Evolutionary conservation across 139 green algal species (phyloP).

Genomic region (Pseudopediastrum boryanum): DNA sequence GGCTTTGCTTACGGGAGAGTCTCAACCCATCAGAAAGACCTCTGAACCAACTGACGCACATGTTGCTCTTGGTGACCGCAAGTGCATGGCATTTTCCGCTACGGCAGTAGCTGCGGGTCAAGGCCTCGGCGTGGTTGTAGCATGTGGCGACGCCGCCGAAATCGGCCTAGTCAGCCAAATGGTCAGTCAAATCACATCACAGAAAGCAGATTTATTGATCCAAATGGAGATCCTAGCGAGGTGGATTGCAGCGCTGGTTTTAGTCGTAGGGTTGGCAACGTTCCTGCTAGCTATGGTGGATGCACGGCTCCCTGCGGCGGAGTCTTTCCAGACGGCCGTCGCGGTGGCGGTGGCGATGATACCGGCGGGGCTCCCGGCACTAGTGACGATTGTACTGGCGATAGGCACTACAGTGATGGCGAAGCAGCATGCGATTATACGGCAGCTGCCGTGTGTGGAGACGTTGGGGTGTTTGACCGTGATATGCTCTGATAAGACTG

Average conservation of each 20-base stretch:
- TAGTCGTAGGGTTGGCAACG: constrained; percentile 32
- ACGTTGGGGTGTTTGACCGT: constrained; percentile 54
- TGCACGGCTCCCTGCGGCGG: neutral
- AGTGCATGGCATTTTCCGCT: constrained; percentile 58
- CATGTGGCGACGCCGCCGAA: constrained; percentile 48
- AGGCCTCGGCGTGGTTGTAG: constrained; percentile 53
- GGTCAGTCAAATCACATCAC: constrained; percentile 26
- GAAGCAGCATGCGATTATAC: constrained; percentile 50
- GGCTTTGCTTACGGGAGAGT: constrained; percentile 80
- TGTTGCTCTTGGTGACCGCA: constrained; percentile 40
- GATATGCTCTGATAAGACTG: constrained; percentile 63
- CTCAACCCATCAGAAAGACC: constrained; percentile 70
- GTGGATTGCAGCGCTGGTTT: constrained; percentile 42
- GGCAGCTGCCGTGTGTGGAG: constrained; percentile 52
- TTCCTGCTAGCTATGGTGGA: constrained; percentile 53
- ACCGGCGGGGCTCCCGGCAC: constrained; percentile 51
- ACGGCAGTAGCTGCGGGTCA: constrained; percentile 54
- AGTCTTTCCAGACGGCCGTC: constrained; percentile 60
- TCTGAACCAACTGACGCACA: constrained; percentile 12
- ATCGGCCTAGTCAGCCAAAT: constrained; percentile 52
- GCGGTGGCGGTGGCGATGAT: constrained; percentile 57
- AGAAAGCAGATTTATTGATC: constrained; percentile 23
- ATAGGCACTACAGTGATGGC: constrained; percentile 51
- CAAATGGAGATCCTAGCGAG: constrained; percentile 53
- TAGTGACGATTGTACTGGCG: constrained; percentile 58